phyloP scores from a whole-genome alignment of 164 flowering plant species.

The Dillenia suffruticosa region DNA sequence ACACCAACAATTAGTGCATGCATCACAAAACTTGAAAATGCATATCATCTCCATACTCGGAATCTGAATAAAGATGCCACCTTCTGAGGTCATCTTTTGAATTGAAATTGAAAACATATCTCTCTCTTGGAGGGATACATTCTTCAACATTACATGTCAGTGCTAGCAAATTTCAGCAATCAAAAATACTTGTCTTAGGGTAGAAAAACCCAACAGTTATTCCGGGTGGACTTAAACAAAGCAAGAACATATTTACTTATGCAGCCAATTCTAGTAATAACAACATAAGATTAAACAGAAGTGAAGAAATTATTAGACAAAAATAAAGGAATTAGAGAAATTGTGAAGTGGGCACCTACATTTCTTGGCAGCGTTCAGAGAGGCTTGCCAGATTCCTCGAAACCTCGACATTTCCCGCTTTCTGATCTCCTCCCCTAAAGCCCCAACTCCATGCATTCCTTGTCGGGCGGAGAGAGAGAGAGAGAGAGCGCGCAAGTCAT shows the following conservation, averaged over 20 bases:
- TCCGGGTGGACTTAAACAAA: neutral
- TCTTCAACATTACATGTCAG: slow-evolving; percentile 75
- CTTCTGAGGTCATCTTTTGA: slow-evolving; percentile 79
- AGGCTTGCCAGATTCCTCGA: slow-evolving; percentile 70
- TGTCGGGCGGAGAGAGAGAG: too few species aligned
- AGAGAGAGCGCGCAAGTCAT: too few species aligned
- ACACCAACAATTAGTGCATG: neutral
- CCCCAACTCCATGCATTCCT: neutral
- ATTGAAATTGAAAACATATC: slow-evolving; percentile 59
- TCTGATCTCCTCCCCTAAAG: slow-evolving; percentile 22
- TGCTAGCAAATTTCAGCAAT: slow-evolving; percentile 35
- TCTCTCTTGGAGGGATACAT: slow-evolving; percentile 71
- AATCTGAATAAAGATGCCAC: slow-evolving; percentile 98
- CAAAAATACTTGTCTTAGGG: neutral
- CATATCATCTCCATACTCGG: slow-evolving; percentile 87
- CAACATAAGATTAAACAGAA: neutral
- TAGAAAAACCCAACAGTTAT: neutral
- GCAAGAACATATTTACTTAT: neutral
- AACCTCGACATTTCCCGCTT: slow-evolving; percentile 48
- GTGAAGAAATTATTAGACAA: neutral
- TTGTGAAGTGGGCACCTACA: slow-evolving; percentile 28
- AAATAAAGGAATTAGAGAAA: neutral
- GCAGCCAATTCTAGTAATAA: neutral
- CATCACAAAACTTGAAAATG: neutral
- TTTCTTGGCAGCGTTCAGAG: slow-evolving; percentile 80